Conservation (phyloP, 2,329 filamentous ascomycete genomes). For the Colletotrichum ledebouriae region DNA sequence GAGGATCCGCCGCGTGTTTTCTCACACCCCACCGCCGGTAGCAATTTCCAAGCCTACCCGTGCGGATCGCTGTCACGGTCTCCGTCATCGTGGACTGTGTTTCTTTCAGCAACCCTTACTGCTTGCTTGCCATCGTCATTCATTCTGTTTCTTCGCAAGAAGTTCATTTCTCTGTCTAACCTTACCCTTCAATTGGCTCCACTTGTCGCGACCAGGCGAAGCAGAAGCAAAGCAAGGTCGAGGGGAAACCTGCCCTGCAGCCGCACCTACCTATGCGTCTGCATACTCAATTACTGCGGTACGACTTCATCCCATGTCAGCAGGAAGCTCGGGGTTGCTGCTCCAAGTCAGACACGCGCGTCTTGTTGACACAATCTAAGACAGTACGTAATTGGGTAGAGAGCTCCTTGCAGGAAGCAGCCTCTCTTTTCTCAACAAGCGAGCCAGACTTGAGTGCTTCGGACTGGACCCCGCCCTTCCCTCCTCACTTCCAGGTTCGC, state of each 20-base stretch:
- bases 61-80: slow-evolving; percentile 19
- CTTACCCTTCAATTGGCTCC: too few relatives aligned
- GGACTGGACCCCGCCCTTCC: slow-evolving; percentile 10
- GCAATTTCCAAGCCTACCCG: not conserved
- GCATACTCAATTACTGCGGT: too few relatives aligned
- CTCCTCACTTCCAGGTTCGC: not conserved
- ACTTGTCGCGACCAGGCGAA: too few relatives aligned
- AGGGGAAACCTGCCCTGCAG: not conserved
- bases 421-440: slow-evolving; percentile 31
- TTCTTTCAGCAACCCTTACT: too few relatives aligned
- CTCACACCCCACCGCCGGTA: slow-evolving; percentile 9
- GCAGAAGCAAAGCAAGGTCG: not conserved
- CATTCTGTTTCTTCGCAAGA: too few relatives aligned
- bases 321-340: too few relatives aligned
- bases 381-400: slow-evolving; percentile 12
- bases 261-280: too few relatives aligned
- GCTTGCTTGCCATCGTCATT: too few relatives aligned
- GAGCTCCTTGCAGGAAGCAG: slow-evolving; percentile 12
- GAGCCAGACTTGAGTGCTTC: slow-evolving; percentile 7
- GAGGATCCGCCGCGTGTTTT: slow-evolving; percentile 20
- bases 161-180: too few relatives aligned
- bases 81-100: too few relatives aligned
- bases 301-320: not conserved
- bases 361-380: slow-evolving; percentile 8
- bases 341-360: too few relatives aligned